phyloP scores from a whole-genome alignment of 2,329 filamentous ascomycete genomes.

The Scedosporium aurantiacum region DNA sequence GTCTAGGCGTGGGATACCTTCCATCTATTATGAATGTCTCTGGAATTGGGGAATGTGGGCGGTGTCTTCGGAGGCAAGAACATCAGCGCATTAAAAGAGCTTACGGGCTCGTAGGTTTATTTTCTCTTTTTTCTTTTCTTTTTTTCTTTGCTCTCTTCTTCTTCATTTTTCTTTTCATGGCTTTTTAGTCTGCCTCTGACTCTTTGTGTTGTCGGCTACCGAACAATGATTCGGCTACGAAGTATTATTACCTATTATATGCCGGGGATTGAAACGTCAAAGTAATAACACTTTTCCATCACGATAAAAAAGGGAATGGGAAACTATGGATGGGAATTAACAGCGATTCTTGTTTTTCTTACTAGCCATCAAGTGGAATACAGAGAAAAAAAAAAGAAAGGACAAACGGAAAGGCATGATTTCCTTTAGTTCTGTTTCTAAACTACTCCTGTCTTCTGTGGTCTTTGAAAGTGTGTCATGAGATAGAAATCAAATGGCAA shows the following conservation, averaged over 20 bases:
- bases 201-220: neutral
- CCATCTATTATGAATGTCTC: constrained; percentile 6
- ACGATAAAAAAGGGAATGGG: neutral
- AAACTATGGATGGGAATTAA: neutral
- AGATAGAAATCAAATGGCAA: too few species aligned
- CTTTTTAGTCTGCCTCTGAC: neutral
- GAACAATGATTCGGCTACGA: neutral
- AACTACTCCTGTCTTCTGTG: neutral
- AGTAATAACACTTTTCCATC: neutral
- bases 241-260: neutral
- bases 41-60: neutral
- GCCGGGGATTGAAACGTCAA: neutral
- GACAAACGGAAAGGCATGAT: neutral
- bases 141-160: neutral
- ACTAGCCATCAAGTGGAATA: neutral
- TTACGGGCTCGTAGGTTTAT: neutral
- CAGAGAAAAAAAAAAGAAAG: neutral
- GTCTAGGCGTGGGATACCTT: neutral
- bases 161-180: neutral
- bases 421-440: neutral
- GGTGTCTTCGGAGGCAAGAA: neutral
- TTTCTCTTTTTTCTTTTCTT: neutral
- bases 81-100: neutral
- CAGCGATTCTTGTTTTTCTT: neutral
- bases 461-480: too few species aligned